A percentile compares a stretch with the other conserved stretches of the same genome.
Conservation (phyloP, 192 early-diverging fungal genomes). For the Rhizophlyctis rosea region DNA sequence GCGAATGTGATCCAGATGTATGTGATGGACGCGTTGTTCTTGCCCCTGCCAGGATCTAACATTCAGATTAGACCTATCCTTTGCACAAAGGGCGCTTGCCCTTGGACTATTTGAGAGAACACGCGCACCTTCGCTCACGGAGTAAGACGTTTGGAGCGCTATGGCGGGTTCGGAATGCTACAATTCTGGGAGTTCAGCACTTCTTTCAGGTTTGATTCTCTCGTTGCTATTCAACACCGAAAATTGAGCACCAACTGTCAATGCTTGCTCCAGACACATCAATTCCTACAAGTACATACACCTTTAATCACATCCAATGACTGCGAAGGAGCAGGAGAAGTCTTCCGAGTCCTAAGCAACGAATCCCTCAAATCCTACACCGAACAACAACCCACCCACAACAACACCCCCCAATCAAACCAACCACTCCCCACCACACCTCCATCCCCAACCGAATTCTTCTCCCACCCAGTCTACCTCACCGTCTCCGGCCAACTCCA, state of each 20-base stretch:
- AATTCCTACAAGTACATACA: conserved; percentile 76
- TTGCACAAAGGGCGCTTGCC: conserved; percentile 81
- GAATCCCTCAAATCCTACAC: conserved; percentile 14
- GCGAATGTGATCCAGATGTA: conserved; percentile 60
- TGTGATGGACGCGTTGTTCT: no score
- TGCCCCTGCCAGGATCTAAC: no score
- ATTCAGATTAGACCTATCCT: conserved; percentile 76
- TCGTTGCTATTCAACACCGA: background rate
- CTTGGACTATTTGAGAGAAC: conserved; percentile 74
- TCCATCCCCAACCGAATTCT: conserved; percentile 57
- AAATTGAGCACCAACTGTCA: background rate
- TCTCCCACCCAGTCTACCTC: conserved; percentile 67
- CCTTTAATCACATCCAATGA: conserved; percentile 81
- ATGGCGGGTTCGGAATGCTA: conserved; percentile 65
- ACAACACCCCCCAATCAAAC: background rate
- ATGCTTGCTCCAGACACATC: conserved; percentile 46
- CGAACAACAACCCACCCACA: background rate
- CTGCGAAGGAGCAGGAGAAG: conserved; percentile 88
- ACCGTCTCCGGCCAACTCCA: conserved; percentile 89
- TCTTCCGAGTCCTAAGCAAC: conserved; percentile 54
- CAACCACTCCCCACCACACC: no score
- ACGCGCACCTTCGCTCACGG: conserved; percentile 70
- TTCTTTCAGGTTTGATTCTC: conserved; percentile 65
- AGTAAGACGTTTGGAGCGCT: conserved; percentile 72
- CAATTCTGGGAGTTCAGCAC: conserved; percentile 63